Evolutionary conservation across 192 early-diverging fungal genomes (phyloP), one percentile per base, ranked within the genome.

Genomic region (Rhizophagus prolifer): DNA sequence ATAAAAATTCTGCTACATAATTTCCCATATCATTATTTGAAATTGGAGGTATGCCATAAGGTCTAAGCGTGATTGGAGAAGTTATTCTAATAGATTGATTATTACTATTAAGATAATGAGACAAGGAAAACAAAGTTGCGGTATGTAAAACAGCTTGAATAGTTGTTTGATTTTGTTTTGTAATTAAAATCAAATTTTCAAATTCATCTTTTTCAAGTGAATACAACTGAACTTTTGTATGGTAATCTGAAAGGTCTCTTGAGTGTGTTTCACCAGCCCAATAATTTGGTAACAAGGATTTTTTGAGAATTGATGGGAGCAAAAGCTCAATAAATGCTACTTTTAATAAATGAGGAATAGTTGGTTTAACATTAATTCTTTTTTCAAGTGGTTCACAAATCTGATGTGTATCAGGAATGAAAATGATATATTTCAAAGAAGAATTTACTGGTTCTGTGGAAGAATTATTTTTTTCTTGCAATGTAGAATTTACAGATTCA

Each of bases 121-220:
- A 44, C 5, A 47, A 44, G 14, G 69, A 70, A 28, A 70, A 54
- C 26, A 70, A 13, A 50, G 54, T 44, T 9, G 69, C 69, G 21
- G 69, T 70, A 70, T 70, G 38, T 19, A 70, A 16, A 47, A 70
- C 26, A 6, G 69, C 38, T 47, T 70, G 41, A 50, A 70, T 9
- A 14, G 69, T 47, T 13, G 69, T 70, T 25, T 25, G 23, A 30
- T 46, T n/a, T 8, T 44, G 10, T 70, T 54, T 70, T 28, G 41
- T 25, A 6, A 25, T 19, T 9, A 12, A 23, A 16, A 23, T 70
- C 23, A 70, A 12, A 5, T 44, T 50, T 0, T 25, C 28, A 44
- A 47, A 41, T 25, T 70, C 38, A 21, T 47, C 44, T 70, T 16
- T 10, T 14, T 13, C 21, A 23, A 70, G 14, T 12, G 69, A 70